Conservation (phyloP, 805 yeast species). For the Teunomyces cretensis region DNA sequence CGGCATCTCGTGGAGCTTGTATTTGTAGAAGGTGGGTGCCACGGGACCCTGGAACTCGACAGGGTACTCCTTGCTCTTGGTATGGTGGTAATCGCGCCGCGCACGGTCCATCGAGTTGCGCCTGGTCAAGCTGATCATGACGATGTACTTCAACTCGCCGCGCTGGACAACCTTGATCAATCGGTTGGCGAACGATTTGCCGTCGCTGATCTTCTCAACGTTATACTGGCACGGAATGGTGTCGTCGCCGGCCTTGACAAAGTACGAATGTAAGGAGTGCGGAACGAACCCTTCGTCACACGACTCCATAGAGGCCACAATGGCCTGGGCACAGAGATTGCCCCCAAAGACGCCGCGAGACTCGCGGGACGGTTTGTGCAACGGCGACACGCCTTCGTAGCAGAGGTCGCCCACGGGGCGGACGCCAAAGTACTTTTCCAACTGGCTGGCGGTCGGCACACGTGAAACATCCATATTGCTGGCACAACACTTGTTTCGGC, state of each 20-base stretch:
- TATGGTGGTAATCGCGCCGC: constrained; percentile 13
- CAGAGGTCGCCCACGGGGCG: constrained; percentile 7
- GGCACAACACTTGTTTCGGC: no score
- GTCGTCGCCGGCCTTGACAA: constrained; percentile 39
- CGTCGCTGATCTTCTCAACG: constrained; percentile 35
- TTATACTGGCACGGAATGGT: constrained; percentile 25
- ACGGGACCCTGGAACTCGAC: constrained; percentile 30
- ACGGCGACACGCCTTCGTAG: constrained; percentile 16
- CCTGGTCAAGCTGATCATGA: constrained; percentile 36
- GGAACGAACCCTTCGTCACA: constrained; percentile 33
- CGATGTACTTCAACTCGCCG: constrained; percentile 28
- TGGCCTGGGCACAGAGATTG: constrained; percentile 33
- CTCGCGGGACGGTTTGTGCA: constrained; percentile 19
- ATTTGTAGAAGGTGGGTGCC: constrained; percentile 20
- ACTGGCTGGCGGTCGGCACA: background rate
- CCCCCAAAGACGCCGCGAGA: constrained; percentile 44
- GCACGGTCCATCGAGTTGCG: constrained; percentile 23
- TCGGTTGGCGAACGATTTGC: constrained; percentile 36
- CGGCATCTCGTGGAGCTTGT: constrained; percentile 18
- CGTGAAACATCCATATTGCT: background rate
- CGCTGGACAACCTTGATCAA: constrained; percentile 30
- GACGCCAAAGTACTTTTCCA: constrained; percentile 13
- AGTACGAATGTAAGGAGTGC: constrained; percentile 41
- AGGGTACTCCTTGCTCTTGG: constrained; percentile 24
- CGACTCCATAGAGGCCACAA: constrained; percentile 35